These are phyloP conservation scores for Lasiodiplodia sp. DNA, from an alignment of 2,329 filamentous ascomycete species.

Conservation along the genomic window DNA sequence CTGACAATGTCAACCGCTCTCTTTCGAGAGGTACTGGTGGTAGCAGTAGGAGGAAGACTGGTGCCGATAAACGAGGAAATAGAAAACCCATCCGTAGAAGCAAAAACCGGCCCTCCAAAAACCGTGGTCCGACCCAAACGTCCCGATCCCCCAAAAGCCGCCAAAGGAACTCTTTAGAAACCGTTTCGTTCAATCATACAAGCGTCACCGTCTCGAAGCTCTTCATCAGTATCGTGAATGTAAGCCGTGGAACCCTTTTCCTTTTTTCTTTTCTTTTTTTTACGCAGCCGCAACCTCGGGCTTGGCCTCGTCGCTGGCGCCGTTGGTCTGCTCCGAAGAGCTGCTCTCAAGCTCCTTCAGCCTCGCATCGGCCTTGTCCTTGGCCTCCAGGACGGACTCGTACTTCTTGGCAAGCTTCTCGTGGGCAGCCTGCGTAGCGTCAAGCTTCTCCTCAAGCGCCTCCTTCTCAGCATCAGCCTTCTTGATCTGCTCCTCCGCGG, in stretches of 20 bases:
- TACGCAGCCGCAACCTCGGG: slow-evolving; percentile 12
- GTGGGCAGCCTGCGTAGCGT: slow-evolving; percentile 34
- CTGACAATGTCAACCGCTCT: background rate
- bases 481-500: slow-evolving; percentile 35
- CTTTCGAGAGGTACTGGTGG: slow-evolving; percentile 1
- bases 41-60: slow-evolving; percentile 1
- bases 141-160: slow-evolving; percentile 19
- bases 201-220: slow-evolving; percentile 12
- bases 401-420: slow-evolving; percentile 37
- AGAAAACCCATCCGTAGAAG: slow-evolving; percentile 1
- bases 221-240: slow-evolving; percentile 9
- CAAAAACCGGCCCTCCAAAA: slow-evolving; percentile 14
- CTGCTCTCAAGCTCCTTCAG: slow-evolving; percentile 18
- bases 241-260: background rate
- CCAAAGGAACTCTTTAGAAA: slow-evolving; percentile 21
- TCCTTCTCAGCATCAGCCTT: slow-evolving; percentile 36
- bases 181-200: slow-evolving; percentile 28
- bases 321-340: slow-evolving; percentile 21
- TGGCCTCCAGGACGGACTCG: slow-evolving; percentile 35
- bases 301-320: slow-evolving; percentile 1
- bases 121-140: slow-evolving; percentile 14
- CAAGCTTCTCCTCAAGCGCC: slow-evolving; percentile 30
- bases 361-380: slow-evolving; percentile 29
- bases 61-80: slow-evolving; percentile 7
- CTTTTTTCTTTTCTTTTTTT: background rate